Percentiles rank a stretch among this genome's conserved stretches.
phyloP scores from a whole-genome alignment of 2,329 filamentous ascomycete species.

The Torrubiella hemipterigena region DNA sequence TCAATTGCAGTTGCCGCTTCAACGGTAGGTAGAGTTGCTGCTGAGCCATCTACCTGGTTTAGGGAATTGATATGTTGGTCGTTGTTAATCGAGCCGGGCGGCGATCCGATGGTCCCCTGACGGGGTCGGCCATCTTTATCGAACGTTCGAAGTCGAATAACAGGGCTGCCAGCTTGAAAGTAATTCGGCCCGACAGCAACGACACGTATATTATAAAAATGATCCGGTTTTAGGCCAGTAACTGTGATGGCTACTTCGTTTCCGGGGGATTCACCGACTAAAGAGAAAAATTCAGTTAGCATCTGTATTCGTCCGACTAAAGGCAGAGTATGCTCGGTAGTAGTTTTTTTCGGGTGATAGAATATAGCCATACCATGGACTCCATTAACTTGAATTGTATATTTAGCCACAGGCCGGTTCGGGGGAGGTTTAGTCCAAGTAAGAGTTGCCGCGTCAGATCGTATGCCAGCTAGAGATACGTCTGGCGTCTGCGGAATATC shows the following conservation, averaged over 20 bases:
- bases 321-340: background rate
- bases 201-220: conserved; percentile 88
- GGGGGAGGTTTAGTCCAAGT: conserved; percentile 72
- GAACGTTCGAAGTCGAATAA: conserved; percentile 74
- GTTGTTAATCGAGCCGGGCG: too few relatives aligned
- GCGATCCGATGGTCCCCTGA: too few relatives aligned
- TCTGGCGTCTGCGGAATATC: conserved; percentile 86
- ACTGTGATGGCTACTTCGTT: conserved; percentile 61
- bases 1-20: conserved; percentile 50
- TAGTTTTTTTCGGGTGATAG: background rate
- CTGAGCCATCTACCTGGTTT: too few relatives aligned
- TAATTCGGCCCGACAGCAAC: conserved; percentile 85
- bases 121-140: conserved; percentile 51
- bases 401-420: conserved; percentile 64
- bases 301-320: too few relatives aligned
- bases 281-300: too few relatives aligned
- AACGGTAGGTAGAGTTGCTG: too few relatives aligned
- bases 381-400: conserved; percentile 87
- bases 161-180: conserved; percentile 79
- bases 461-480: conserved; percentile 83
- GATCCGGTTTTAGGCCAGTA: conserved; percentile 71
- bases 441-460: conserved; percentile 73
- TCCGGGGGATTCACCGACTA: conserved; percentile 67
- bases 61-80: too few relatives aligned
- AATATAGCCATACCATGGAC: conserved; percentile 55